A percentile compares a stretch with the other conserved stretches of the same genome.
Conservation (phyloP, 495 filamentous ascomycete genomes). For the Aspergillus avenaceus region DNA sequence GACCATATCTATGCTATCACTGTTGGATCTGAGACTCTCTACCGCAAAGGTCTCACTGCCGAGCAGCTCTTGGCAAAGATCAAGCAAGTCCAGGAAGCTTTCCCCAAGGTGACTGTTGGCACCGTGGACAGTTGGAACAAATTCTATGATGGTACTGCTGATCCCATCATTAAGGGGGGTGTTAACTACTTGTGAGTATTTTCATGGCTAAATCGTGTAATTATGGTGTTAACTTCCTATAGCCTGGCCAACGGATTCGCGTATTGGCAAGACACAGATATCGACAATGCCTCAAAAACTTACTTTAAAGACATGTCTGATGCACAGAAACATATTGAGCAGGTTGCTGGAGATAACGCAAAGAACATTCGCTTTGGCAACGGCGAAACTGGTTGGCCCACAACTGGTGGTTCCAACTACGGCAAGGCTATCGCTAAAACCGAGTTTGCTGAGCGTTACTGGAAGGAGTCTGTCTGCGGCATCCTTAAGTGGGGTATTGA, state of each 20-base stretch:
- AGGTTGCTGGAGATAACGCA: slow-evolving; percentile 46
- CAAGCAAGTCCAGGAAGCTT: slow-evolving; percentile 51
- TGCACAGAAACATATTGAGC: slow-evolving; percentile 66
- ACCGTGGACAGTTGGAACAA: slow-evolving; percentile 85
- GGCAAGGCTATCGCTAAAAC: slow-evolving; percentile 59
- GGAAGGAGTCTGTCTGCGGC: slow-evolving; percentile 63
- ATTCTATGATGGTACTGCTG: slow-evolving; percentile 67
- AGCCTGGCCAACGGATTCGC: slow-evolving; percentile 75
- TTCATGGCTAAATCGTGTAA: not conserved
- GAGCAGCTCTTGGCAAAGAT: slow-evolving; percentile 60
- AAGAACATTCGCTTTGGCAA: slow-evolving; percentile 64
- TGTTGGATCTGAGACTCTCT: slow-evolving; percentile 73
- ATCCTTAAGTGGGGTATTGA: slow-evolving; percentile 70
- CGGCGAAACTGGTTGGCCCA: slow-evolving; percentile 73
- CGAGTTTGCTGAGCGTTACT: slow-evolving; percentile 58
- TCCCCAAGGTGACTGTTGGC: slow-evolving; percentile 58
- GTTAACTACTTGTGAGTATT: slow-evolving; percentile 58
- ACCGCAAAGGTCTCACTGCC: slow-evolving; percentile 68
- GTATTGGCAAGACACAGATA: slow-evolving; percentile 72
- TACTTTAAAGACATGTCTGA: slow-evolving; percentile 74
- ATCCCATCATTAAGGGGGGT: slow-evolving; percentile 56
- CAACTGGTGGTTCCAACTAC: slow-evolving; percentile 61
- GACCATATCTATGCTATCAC: slow-evolving; percentile 69
- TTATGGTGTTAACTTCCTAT: not conserved
- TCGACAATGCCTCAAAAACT: slow-evolving; percentile 58